Percentiles rank a stretch among this genome's conserved stretches.
Evolutionary conservation across 306 rosid species (phyloP).

Genomic region (Potentilla sterilis): DNA sequence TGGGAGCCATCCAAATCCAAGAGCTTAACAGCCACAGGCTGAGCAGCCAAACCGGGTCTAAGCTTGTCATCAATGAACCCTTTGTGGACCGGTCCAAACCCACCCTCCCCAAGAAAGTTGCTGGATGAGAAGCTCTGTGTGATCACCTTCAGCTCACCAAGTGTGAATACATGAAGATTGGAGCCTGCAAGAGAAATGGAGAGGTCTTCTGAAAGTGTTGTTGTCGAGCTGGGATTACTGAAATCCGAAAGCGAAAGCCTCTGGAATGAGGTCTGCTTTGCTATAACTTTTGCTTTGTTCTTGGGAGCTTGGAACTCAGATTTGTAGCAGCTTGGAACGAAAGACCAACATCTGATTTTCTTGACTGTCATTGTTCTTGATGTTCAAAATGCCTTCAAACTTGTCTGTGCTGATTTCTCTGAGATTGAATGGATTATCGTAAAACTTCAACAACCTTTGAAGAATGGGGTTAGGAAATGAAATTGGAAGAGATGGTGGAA

Average conservation of each 20-base stretch:
- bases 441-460: not conserved
- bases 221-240: conserved; percentile 56
- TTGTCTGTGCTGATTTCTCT: not conserved
- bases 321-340: conserved; percentile 58
- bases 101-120: conserved; percentile 89
- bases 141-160: conserved; percentile 76
- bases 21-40: conserved; percentile 90
- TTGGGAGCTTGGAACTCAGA: conserved; percentile 26
- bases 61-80: conserved; percentile 92
- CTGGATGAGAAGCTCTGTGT: conserved; percentile 68
- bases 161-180: conserved; percentile 59
- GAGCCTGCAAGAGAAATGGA: conserved; percentile 83
- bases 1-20: conserved; percentile 83
- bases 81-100: conserved; percentile 96
- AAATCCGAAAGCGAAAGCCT: conserved; percentile 66
- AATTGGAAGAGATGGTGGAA: conserved; percentile 14
- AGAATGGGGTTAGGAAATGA: conserved; percentile 17
- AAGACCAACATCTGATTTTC: conserved; percentile 43
- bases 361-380: conserved; percentile 24
- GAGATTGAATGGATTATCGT: not conserved
- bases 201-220: conserved; percentile 63
- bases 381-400: conserved; percentile 3
- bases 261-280: conserved; percentile 47
- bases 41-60: conserved; percentile 68
- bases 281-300: conserved; percentile 45